Evolutionary conservation across 164 flowering plant species (phyloP).

Genomic region (Protea cynaroides): DNA sequence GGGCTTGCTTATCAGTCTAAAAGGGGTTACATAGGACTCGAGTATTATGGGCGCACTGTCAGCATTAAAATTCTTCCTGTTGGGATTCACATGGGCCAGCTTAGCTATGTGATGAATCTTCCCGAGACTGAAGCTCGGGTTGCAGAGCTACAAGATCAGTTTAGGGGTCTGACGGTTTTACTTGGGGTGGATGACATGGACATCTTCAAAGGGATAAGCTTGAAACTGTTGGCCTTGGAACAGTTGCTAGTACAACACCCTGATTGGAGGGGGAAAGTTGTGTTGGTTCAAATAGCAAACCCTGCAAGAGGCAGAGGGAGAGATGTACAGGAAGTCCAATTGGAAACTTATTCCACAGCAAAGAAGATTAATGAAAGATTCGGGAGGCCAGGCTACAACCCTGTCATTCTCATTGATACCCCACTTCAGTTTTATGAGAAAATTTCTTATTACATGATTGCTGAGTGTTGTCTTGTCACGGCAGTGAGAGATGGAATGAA

Average conservation of each 20-base stretch:
- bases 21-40: conserved; percentile 57
- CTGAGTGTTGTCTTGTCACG: conserved; percentile 62
- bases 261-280: conserved; percentile 44
- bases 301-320: conserved; percentile 62
- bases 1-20: conserved; percentile 56
- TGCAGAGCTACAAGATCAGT: conserved; percentile 30
- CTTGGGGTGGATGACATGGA: conserved; percentile 76
- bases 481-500: conserved; percentile 72
- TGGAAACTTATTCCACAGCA: conserved; percentile 38
- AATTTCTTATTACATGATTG: conserved; percentile 45
- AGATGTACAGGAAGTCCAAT: conserved; percentile 54
- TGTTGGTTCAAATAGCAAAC: conserved; percentile 57
- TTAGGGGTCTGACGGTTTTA: conserved; percentile 34
- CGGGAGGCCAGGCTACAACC: conserved; percentile 41
- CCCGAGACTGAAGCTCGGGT: conserved; percentile 42
- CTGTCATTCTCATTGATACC: conserved; percentile 43
- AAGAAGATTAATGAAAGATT: conserved; percentile 41
- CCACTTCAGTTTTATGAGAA: conserved; percentile 50
- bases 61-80: conserved; percentile 61
- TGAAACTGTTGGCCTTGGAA: conserved; percentile 56
- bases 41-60: conserved; percentile 58
- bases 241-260: conserved; percentile 49
- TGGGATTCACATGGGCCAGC: conserved; percentile 57
- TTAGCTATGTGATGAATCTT: conserved; percentile 38
- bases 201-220: conserved; percentile 57